These are phyloP conservation scores for Russula emetica DNA, from an alignment of 768 basidiomycete genomes.

Conservation along the genomic window DNA sequence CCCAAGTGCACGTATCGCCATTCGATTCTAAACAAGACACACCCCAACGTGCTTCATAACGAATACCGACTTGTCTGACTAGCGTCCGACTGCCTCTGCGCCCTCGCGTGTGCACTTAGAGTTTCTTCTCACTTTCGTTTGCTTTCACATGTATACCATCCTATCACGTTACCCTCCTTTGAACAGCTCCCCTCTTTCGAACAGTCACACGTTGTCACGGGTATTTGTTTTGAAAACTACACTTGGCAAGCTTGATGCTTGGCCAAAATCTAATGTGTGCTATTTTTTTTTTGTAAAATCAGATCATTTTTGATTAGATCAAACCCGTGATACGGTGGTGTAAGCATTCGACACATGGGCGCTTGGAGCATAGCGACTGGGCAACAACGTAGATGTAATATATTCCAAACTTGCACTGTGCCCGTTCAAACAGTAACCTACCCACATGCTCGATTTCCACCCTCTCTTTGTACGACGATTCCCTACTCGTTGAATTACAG, in stretches of 20 bases:
- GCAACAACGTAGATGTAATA: neutral
- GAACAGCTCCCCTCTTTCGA: neutral
- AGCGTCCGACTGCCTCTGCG: neutral
- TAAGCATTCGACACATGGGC: neutral
- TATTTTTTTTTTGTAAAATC: neutral
- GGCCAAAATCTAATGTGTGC: neutral
- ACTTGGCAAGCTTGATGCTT: neutral
- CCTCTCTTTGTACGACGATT: neutral
- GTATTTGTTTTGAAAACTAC: neutral
- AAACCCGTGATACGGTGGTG: neutral
- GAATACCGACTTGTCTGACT: neutral
- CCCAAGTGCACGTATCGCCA: neutral
- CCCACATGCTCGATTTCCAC: neutral
- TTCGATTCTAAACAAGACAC: constrained; percentile 3
- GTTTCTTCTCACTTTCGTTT: neutral
- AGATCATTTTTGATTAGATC: neutral
- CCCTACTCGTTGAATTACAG: no score
- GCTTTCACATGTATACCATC: neutral
- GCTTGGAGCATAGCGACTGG: neutral
- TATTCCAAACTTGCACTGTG: neutral
- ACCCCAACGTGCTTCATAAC: neutral
- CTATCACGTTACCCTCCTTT: neutral
- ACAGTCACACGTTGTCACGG: neutral
- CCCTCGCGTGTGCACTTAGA: neutral
- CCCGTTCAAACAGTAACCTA: neutral